phyloP scores from a whole-genome alignment of 2,329 filamentous ascomycete genomes.

The Arthroderma sp. region DNA sequence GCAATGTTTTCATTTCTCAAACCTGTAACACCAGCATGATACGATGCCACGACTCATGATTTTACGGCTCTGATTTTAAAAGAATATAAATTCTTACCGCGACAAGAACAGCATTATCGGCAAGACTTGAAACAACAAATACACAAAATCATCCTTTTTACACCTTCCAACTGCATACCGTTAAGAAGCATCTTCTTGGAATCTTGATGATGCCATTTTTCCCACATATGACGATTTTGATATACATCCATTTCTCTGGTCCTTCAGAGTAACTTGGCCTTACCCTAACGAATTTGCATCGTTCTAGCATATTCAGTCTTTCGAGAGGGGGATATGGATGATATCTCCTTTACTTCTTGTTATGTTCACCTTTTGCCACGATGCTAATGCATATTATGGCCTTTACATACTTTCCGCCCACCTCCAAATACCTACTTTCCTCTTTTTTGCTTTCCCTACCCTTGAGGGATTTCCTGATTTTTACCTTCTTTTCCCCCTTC shows the following conservation, averaged over 20 bases:
- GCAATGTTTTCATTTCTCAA: conserved; percentile 6
- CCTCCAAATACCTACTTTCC: not conserved
- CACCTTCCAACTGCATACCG: conserved; percentile 1
- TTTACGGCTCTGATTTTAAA: conserved; percentile 7
- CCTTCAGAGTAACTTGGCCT: not conserved
- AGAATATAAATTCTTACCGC: conserved; percentile 7
- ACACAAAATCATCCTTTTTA: conserved; percentile 1
- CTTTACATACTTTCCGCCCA: conserved; percentile 2
- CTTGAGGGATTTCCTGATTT: conserved; percentile 10
- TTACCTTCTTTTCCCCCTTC: conserved; percentile 9
- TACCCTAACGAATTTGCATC: not conserved
- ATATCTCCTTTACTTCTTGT: not conserved
- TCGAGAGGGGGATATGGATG: not conserved
- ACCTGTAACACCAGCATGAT: conserved; percentile 7
- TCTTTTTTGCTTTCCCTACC: conserved; percentile 1
- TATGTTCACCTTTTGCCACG: conserved; percentile 3
- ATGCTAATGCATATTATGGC: not conserved
- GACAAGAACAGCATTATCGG: conserved; percentile 3
- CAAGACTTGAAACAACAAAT: not conserved
- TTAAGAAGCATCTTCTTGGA: conserved; percentile 6
- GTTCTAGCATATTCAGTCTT: not conserved
- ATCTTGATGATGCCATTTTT: conserved; percentile 7
- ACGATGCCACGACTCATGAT: conserved; percentile 8
- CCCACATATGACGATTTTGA: conserved; percentile 2
- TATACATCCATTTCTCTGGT: not conserved